Percentiles rank a stretch among this genome's conserved stretches.
phyloP scores from a whole-genome alignment of 495 filamentous ascomycete genomes.

The Pyrenopolyporus hunteri region DNA sequence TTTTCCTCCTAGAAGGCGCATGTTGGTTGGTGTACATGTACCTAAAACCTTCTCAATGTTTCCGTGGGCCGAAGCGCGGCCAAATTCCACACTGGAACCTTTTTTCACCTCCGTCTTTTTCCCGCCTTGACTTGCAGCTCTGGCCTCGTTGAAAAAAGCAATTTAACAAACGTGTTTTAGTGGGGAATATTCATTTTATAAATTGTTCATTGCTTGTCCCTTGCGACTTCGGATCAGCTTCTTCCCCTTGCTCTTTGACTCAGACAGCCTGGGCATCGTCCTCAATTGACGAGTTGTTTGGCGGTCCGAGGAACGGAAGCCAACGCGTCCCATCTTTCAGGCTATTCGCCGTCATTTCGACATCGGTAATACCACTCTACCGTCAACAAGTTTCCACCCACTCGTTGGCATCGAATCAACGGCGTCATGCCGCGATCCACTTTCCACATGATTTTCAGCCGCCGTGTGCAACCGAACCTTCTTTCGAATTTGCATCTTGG shows the following conservation, averaged over 20 bases:
- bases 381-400: conserved; percentile 1
- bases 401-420: conserved; percentile 24
- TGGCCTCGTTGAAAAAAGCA: background rate
- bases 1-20: background rate
- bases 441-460: conserved; percentile 41
- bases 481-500: conserved; percentile 3
- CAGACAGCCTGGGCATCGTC: too few species aligned
- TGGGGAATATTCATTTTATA: conserved; percentile 5
- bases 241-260: conserved; percentile 14
- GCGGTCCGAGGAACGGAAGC: conserved; percentile 32
- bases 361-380: conserved; percentile 14
- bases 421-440: conserved; percentile 19
- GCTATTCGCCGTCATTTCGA: conserved; percentile 20
- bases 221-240: conserved; percentile 28
- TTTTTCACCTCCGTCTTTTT: conserved; percentile 5
- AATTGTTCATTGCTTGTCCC: background rate
- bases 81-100: conserved; percentile 35
- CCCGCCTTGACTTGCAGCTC: background rate
- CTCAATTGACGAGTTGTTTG: background rate
- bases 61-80: conserved; percentile 28
- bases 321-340: background rate
- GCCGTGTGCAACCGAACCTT: conserved; percentile 39
- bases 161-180: too few species aligned
- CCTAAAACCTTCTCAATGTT: conserved; percentile 8
- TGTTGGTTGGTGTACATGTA: too few species aligned